These are phyloP conservation scores for Tulasnella sp. DNA, from an alignment of 768 basidiomycete genomes.

Conservation along the genomic window DNA sequence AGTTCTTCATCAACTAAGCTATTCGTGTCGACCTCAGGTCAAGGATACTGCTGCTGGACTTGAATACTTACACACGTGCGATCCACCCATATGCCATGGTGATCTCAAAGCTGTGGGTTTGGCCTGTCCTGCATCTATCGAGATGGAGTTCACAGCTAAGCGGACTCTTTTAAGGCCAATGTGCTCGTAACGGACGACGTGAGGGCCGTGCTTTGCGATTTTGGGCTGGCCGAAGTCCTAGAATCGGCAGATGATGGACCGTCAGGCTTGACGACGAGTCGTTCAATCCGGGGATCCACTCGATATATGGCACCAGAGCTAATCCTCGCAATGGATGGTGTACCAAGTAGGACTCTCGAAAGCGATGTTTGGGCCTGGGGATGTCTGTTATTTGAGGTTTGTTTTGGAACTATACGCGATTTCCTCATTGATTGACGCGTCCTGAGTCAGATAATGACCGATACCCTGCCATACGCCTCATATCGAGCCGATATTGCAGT, in stretches of 20 bases:
- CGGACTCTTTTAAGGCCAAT: neutral
- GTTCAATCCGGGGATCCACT: neutral
- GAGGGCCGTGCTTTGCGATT: constrained; percentile 20
- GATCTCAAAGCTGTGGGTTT: constrained; percentile 25
- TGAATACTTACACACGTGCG: constrained; percentile 16
- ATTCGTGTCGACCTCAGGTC: neutral
- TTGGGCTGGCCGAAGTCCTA: constrained; percentile 4
- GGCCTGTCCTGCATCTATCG: neutral
- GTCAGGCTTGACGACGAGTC: neutral
- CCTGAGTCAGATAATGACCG: constrained; percentile 1
- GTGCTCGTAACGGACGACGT: neutral
- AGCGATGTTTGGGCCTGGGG: constrained; percentile 30
- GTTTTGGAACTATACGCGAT: neutral
- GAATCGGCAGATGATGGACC: constrained; percentile 5
- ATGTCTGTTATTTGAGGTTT: constrained; percentile 18
- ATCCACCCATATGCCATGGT: constrained; percentile 20
- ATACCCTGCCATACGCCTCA: neutral
- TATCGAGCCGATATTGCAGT: constrained; percentile 10
- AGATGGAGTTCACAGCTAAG: no score
- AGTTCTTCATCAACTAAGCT: neutral
- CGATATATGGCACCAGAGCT: constrained; percentile 15
- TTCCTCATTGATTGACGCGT: neutral
- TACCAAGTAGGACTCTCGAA: constrained; percentile 11
- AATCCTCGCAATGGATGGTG: neutral
- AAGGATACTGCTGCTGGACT: constrained; percentile 10